A percentile compares a stretch with the other conserved stretches of the same genome.
Conservation (phyloP, 2,329 filamentous ascomycete species). For the Colletotrichum liaoningense region DNA sequence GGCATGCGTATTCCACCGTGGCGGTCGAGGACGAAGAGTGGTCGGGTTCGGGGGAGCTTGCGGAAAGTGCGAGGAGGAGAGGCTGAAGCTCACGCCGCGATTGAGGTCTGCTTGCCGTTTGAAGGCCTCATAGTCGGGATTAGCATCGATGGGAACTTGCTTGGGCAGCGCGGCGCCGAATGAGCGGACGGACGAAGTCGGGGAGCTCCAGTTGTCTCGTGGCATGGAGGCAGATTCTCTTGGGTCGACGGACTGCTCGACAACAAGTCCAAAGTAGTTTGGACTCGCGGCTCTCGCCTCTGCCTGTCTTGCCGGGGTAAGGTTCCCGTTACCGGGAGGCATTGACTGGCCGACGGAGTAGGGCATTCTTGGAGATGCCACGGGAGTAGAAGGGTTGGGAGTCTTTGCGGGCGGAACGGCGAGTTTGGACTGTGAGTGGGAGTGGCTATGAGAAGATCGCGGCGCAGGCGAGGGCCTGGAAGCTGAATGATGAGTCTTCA, state of each 20-base stretch:
- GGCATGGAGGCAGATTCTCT: constrained; percentile 73
- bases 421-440: constrained; percentile 55
- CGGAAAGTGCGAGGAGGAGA: constrained; percentile 60
- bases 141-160: constrained; percentile 77
- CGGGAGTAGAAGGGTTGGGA: constrained; percentile 61
- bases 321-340: constrained; percentile 57
- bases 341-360: constrained; percentile 67
- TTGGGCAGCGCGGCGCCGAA: constrained; percentile 76
- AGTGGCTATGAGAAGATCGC: constrained; percentile 47
- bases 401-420: constrained; percentile 42
- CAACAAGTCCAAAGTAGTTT: constrained; percentile 86
- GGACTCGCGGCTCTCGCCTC: constrained; percentile 71
- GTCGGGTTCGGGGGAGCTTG: constrained; percentile 45
- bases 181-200: constrained; percentile 77
- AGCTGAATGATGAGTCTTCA: constrained; percentile 55
- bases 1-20: constrained; percentile 61
- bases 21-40: constrained; percentile 53
- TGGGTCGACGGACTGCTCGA: constrained; percentile 69
- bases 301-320: constrained; percentile 53
- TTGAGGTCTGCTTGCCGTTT: constrained; percentile 77
- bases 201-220: constrained; percentile 80
- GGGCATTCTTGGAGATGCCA: constrained; percentile 62
- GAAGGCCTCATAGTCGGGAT: constrained; percentile 86
- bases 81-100: constrained; percentile 58
- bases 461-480: constrained; percentile 48